Conservation (phyloP, 139 green algal species). For the Zygnema circumcarinatum region DNA sequence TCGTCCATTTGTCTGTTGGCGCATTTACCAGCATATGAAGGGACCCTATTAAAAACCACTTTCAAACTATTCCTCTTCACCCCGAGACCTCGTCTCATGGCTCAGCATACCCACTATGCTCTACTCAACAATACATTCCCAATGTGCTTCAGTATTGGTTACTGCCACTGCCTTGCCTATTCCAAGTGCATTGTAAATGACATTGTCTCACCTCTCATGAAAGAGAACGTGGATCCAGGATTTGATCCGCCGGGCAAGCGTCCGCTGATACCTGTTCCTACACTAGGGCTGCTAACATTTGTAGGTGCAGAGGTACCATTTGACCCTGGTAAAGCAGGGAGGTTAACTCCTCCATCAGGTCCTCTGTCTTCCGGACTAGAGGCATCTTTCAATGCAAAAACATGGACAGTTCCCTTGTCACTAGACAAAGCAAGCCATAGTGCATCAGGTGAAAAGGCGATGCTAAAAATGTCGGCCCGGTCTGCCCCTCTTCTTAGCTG, state of each 20-base stretch:
- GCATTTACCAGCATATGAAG: too few relatives aligned
- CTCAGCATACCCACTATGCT: too few relatives aligned
- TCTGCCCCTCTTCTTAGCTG: conserved; percentile 89
- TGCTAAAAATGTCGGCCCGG: conserved; percentile 81
- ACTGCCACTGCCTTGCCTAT: too few relatives aligned
- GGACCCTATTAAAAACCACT: too few relatives aligned
- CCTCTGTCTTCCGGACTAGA: neutral
- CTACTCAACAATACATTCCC: too few relatives aligned
- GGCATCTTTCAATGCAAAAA: conserved; percentile 28
- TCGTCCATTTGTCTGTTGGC: too few relatives aligned
- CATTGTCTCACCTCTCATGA: conserved; percentile 18
- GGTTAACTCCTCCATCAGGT: neutral
- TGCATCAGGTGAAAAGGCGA: conserved; percentile 79
- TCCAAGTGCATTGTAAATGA: too few relatives aligned
- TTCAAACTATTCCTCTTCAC: too few relatives aligned
- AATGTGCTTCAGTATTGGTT: too few relatives aligned
- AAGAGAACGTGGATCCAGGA: conserved; percentile 34
- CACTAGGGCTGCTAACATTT: neutral
- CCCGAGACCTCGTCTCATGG: too few relatives aligned
- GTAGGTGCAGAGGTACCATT: neutral
- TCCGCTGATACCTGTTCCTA: neutral
- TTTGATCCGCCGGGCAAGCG: neutral
- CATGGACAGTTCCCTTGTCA: conserved; percentile 88
- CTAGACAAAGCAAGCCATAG: conserved; percentile 86
- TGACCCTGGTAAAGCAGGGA: neutral